Percentiles rank a stretch among this genome's conserved stretches.
Conservation (phyloP, 2,329 filamentous ascomycete genomes). For the Elsinoe ampelina region DNA sequence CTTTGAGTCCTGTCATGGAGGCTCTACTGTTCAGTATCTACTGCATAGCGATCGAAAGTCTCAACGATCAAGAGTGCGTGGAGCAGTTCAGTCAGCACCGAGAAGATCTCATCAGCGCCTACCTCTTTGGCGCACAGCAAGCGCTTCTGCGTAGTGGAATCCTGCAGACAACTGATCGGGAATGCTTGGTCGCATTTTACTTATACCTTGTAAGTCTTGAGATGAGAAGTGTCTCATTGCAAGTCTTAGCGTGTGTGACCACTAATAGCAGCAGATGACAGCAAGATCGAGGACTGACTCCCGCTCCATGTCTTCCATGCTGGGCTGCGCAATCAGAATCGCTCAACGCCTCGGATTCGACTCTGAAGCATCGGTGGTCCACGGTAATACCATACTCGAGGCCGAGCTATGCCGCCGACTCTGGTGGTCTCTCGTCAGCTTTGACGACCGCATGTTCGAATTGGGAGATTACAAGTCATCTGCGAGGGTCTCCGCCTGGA, state of each 20-base stretch:
- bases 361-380: slow-evolving; percentile 45
- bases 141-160: slow-evolving; percentile 37
- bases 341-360: slow-evolving; percentile 61
- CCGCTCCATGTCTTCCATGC: slow-evolving; percentile 50
- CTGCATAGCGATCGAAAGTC: slow-evolving; percentile 48
- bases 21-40: slow-evolving; percentile 59
- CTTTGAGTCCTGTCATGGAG: slow-evolving; percentile 50
- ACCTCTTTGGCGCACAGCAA: slow-evolving; percentile 40
- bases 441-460: slow-evolving; percentile 61
- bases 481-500: slow-evolving; percentile 35
- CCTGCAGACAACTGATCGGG: slow-evolving; percentile 33
- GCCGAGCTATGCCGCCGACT: slow-evolving; percentile 61
- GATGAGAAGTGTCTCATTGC: neutral
- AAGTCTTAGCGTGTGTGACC: slow-evolving; percentile 14
- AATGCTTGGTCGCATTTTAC: slow-evolving; percentile 43
- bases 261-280: slow-evolving; percentile 40
- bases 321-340: slow-evolving; percentile 57
- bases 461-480: slow-evolving; percentile 45
- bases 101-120: slow-evolving; percentile 31
- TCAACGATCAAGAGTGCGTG: slow-evolving; percentile 47
- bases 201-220: slow-evolving; percentile 43
- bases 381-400: slow-evolving; percentile 43
- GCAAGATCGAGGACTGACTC: slow-evolving; percentile 53
- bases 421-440: slow-evolving; percentile 63
- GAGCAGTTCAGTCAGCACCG: slow-evolving; percentile 30